Conservation (phyloP, 2,329 filamentous ascomycete genomes). For the Phaeosphaeria sp. region DNA sequence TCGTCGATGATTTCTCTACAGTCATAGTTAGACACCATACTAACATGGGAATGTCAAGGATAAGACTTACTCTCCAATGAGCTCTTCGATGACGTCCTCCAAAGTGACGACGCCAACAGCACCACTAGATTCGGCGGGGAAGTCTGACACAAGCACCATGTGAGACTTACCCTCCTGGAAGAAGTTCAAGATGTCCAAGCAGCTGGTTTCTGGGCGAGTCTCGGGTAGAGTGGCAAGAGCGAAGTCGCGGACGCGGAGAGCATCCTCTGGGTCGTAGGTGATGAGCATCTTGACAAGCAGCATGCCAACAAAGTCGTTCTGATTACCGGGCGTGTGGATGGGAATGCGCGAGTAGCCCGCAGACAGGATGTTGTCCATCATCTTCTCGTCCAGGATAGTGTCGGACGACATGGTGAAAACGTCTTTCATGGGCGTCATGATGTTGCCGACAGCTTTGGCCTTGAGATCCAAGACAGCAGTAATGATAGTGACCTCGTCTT, state of each 20-base stretch:
- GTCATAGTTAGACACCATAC: conserved; percentile 12
- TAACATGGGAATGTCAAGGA: background rate
- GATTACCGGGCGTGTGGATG: conserved; percentile 85
- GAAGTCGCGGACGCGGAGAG: conserved; percentile 85
- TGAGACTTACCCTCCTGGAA: conserved; percentile 99
- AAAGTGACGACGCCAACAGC: conserved; percentile 93
- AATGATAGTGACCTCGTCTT: conserved; percentile 98
- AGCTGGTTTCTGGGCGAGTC: conserved; percentile 93
- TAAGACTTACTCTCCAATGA: conserved; percentile 89
- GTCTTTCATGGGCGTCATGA: conserved; percentile 99
- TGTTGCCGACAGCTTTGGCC: conserved; percentile 90
- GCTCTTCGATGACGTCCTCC: conserved; percentile 97
- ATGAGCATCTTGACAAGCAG: conserved; percentile 98
- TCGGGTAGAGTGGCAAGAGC: conserved; percentile 92
- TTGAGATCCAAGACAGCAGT: conserved; percentile 95
- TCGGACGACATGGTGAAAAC: conserved; percentile 98
- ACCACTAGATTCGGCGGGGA: conserved; percentile 87
- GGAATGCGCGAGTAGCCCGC: conserved; percentile 96
- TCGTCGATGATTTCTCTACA: conserved; percentile 95
- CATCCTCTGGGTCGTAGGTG: conserved; percentile 96
- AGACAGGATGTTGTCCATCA: conserved; percentile 91
- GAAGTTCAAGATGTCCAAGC: conserved; percentile 98
- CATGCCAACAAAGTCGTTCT: conserved; percentile 94
- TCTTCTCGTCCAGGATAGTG: conserved; percentile 87
- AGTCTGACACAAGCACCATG: conserved; percentile 94